Percentiles rank a stretch among this genome's conserved stretches.
Evolutionary conservation across 2,329 filamentous ascomycete genomes (phyloP).

Genomic region (Talaromyces islandicus): DNA sequence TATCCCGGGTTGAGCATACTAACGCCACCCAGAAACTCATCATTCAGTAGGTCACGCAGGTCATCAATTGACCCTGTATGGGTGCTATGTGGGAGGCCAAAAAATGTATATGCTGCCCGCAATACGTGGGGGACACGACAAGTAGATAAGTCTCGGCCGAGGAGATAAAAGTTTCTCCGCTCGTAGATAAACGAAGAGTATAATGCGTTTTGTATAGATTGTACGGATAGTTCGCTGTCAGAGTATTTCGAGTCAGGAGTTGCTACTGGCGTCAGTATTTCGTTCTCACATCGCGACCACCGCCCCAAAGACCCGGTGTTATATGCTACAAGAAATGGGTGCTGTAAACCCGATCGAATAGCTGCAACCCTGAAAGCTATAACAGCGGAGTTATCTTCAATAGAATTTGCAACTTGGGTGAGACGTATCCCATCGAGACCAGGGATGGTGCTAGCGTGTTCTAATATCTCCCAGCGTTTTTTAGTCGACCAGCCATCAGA

Average conservation of each 20-base stretch:
- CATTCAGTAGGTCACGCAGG: not conserved
- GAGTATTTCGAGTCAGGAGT: not conserved
- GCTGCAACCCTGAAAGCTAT: not conserved
- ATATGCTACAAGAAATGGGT: not conserved
- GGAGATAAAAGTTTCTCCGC: not conserved
- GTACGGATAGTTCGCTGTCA: not conserved
- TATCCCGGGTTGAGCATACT: not conserved
- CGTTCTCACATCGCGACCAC: not conserved
- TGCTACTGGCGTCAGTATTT: not conserved
- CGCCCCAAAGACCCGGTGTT: not conserved
- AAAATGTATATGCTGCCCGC: not conserved
- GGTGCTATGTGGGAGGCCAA: not conserved
- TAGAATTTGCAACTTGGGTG: not conserved
- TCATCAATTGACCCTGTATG: not conserved
- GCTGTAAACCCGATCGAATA: not conserved
- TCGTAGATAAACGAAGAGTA: not conserved
- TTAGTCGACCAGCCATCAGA: not conserved
- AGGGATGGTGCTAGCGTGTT: not conserved
- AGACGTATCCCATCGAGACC: not conserved
- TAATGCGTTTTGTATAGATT: not conserved
- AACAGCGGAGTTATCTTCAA: not conserved
- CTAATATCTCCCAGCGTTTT: not conserved
- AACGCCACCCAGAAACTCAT: not conserved
- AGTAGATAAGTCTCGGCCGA: not conserved
- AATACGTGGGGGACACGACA: not conserved